phyloP scores from a whole-genome alignment of 2,329 filamentous ascomycete species.

The Aureobasidium melanogenum region DNA sequence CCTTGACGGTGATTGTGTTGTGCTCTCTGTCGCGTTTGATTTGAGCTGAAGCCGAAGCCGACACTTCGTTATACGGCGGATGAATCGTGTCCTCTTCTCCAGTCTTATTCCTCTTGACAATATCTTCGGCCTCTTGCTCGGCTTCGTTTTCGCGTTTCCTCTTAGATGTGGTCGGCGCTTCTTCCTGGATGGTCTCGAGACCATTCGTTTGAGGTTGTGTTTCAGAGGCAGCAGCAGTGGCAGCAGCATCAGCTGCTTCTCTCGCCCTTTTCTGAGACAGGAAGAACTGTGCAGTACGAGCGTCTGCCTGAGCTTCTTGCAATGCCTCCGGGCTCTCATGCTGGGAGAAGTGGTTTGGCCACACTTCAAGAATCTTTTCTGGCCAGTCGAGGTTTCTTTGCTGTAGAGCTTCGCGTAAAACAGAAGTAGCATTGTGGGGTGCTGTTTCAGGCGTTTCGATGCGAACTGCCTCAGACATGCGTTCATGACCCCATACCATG shows the following conservation, averaged over 20 bases:
- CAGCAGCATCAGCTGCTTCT: constrained; percentile 58
- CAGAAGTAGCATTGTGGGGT: constrained; percentile 65
- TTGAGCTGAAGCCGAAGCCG: constrained; percentile 26
- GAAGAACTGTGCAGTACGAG: constrained; percentile 58
- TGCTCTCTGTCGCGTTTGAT: constrained; percentile 83
- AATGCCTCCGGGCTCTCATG: constrained; percentile 74
- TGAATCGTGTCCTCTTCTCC: constrained; percentile 29
- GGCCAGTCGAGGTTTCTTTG: constrained; percentile 62
- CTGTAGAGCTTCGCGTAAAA: constrained; percentile 63
- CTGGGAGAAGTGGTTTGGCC: constrained; percentile 75
- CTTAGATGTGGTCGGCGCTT: constrained; percentile 42
- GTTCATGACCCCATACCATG: constrained; percentile 54
- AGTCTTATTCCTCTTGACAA: constrained; percentile 58
- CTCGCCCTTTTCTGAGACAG: constrained; percentile 56
- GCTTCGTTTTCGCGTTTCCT: constrained; percentile 61
- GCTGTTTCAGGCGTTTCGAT: constrained; percentile 46
- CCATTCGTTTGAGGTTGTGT: constrained; percentile 19
- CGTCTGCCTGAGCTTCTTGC: constrained; percentile 62
- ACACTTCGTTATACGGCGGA: constrained; percentile 23
- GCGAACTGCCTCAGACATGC: constrained; percentile 41
- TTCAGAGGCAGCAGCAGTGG: constrained; percentile 39
- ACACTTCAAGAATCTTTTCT: constrained; percentile 65
- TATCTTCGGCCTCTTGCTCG: constrained; percentile 42
- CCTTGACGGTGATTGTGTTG: constrained; percentile 71
- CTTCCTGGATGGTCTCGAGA: constrained; percentile 23